Base-by-base conservation (phyloP, 495 filamentous ascomycete genomes). In the Trichoderma virens region DNA sequence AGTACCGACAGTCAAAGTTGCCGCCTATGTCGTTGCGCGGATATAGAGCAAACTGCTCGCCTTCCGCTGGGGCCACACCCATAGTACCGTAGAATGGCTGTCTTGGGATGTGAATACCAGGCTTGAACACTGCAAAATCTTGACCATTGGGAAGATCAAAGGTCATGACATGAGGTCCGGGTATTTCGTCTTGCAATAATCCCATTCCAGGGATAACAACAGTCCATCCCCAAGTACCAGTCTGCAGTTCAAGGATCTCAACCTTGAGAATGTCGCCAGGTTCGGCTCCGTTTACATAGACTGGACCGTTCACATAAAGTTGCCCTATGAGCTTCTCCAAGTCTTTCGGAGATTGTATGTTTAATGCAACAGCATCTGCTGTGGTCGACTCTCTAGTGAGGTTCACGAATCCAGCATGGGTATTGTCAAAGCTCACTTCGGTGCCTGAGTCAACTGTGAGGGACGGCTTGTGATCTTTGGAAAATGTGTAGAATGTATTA, bases 181-280 rank as follows among this genome's bases (percentile, higher is more conserved):
- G 68, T 62, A 78, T 82, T 61, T 83, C 80, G 54, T 80, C 79
- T 4, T 72, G 70, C 51, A 83, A 68, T 23, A 83, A 72, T 8
- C 80, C 80, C 64, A 83, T 82, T 32, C 75, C 73, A 1, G 79
- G 78, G 62, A 82, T 74, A 59, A 83, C 75, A 51, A 76, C 76
- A n/a, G 79, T 80, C 80, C 80, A 83, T 8, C 79, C 80, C 73
- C 76, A 83, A 65, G 73, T 67, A 4, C 75, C 77, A 20, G 73
- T 71, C 62, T 75, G 65, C 4, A 83, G 72, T 35, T 70, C 66
- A 20, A 82, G 69, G 61, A 82, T 69, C 38, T 81, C 79, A 28
- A 83, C 71, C 59, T 79, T 77, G 11, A 83, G 75, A 5, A 80
- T 78, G 65, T 83, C 80, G 62, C 80, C 80, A 2, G 80, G 80